These are phyloP conservation scores for Elsinoe perseae DNA, from an alignment of 2,329 filamentous ascomycete genomes.

Conservation along the genomic window DNA sequence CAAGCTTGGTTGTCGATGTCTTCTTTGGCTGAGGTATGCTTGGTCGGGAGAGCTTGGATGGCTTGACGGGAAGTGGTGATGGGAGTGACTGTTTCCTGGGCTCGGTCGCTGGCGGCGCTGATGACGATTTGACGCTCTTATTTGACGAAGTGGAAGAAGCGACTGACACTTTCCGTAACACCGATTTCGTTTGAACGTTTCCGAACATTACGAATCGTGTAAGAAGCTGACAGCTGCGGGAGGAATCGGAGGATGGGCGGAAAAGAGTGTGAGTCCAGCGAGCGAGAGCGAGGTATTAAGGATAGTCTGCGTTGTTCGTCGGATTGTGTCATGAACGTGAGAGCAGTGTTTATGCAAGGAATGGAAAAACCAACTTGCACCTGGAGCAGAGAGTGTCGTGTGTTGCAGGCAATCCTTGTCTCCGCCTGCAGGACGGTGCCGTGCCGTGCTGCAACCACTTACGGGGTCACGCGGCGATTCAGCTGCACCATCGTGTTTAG, in stretches of 20 bases:
- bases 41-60: neutral
- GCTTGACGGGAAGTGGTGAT: neutral
- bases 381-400: conserved; percentile 1
- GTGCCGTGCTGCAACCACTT: conserved; percentile 3
- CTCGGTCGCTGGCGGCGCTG: conserved; percentile 1
- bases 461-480: neutral
- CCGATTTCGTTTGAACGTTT: conserved; percentile 13
- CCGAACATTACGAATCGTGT: conserved; percentile 9
- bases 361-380: neutral
- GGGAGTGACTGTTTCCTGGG: neutral
- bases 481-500: neutral
- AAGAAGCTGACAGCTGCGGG: neutral
- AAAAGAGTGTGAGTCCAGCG: neutral
- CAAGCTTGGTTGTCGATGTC: neutral
- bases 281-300: neutral
- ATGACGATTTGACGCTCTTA: conserved; percentile 4
- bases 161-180: conserved; percentile 13
- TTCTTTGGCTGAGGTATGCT: conserved; percentile 8
- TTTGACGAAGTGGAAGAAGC: neutral
- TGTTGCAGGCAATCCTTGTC: neutral
- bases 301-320: neutral
- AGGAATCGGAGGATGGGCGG: neutral
- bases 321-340: neutral
- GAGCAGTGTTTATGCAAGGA: neutral
- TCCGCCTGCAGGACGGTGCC: neutral